Conservation (phyloP, 495 filamentous ascomycete genomes). For the Neurospora sp. region DNA sequence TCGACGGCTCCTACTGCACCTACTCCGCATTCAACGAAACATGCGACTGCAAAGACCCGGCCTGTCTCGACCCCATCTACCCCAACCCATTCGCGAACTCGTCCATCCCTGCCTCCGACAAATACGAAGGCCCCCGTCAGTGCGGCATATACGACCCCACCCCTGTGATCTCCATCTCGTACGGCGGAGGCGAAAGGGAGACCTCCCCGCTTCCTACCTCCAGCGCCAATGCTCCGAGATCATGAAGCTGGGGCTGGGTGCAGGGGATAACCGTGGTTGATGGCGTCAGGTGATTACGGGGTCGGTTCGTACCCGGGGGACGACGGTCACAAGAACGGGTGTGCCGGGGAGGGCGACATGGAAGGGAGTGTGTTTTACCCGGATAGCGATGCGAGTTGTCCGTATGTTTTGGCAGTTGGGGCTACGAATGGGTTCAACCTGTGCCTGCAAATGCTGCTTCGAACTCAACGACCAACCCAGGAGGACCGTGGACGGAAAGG, state of each 20-base stretch:
- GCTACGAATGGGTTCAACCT: slow-evolving; percentile 11
- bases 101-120: slow-evolving; percentile 18
- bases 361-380: slow-evolving; percentile 13
- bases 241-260: slow-evolving; percentile 51
- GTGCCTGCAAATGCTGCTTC: background rate
- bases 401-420: slow-evolving; percentile 28
- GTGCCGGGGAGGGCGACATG: slow-evolving; percentile 4
- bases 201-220: slow-evolving; percentile 27
- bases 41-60: slow-evolving; percentile 17
- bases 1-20: slow-evolving; percentile 52
- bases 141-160: slow-evolving; percentile 43
- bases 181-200: slow-evolving; percentile 26
- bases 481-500: slow-evolving; percentile 25
- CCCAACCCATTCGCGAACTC: slow-evolving; percentile 33
- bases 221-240: slow-evolving; percentile 33
- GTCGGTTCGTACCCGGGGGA: slow-evolving; percentile 38
- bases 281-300: slow-evolving; percentile 51
- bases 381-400: slow-evolving; percentile 20
- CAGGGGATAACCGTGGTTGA: slow-evolving; percentile 53
- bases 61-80: slow-evolving; percentile 44
- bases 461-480: background rate
- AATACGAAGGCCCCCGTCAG: slow-evolving; percentile 47
- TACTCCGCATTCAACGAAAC: slow-evolving; percentile 30
- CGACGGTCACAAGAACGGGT: slow-evolving; percentile 12
- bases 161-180: slow-evolving; percentile 31